These are phyloP conservation scores for Kentomonas sorsogonicus DNA, from an alignment of 208 protist genomes.

Conservation along the genomic window DNA sequence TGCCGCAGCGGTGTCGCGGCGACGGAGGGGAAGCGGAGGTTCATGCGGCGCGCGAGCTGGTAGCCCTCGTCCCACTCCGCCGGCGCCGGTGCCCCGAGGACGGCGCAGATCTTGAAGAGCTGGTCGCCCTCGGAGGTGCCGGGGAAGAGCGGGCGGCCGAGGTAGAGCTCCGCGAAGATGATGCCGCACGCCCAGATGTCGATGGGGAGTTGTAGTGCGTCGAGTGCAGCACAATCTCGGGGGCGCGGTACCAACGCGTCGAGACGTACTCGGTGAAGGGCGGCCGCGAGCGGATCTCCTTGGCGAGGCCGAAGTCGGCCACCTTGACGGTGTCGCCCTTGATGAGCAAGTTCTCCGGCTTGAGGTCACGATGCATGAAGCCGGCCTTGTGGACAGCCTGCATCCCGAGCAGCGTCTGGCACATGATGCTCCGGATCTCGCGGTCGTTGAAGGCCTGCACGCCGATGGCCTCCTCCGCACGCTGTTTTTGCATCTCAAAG, in stretches of 20 bases:
- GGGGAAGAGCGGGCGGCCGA: constrained; percentile 94
- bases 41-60: constrained; percentile 85
- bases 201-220: constrained; percentile 96
- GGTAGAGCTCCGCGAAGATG: constrained; percentile 94
- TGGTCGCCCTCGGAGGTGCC: constrained; percentile 93
- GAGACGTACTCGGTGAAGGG: constrained; percentile 98
- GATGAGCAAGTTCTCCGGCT: constrained; percentile 91
- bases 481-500: constrained; percentile 93
- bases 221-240: constrained; percentile 96
- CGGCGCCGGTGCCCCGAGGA: constrained; percentile 84
- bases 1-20: constrained; percentile 79
- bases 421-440: constrained; percentile 94
- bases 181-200: constrained; percentile 97
- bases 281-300: constrained; percentile 94
- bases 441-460: constrained; percentile 90
- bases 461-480: constrained; percentile 69
- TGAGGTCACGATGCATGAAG: constrained; percentile 94
- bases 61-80: constrained; percentile 92
- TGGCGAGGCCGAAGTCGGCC: constrained; percentile 95
- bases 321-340: constrained; percentile 93
- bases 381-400: constrained; percentile 89
- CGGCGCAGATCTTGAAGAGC: constrained; percentile 95
- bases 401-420: constrained; percentile 78
- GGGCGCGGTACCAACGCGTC: constrained; percentile 97
- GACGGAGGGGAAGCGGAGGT: constrained; percentile 94